Conservation (phyloP, 768 basidiomycete species). For the Suillus weaverae region DNA sequence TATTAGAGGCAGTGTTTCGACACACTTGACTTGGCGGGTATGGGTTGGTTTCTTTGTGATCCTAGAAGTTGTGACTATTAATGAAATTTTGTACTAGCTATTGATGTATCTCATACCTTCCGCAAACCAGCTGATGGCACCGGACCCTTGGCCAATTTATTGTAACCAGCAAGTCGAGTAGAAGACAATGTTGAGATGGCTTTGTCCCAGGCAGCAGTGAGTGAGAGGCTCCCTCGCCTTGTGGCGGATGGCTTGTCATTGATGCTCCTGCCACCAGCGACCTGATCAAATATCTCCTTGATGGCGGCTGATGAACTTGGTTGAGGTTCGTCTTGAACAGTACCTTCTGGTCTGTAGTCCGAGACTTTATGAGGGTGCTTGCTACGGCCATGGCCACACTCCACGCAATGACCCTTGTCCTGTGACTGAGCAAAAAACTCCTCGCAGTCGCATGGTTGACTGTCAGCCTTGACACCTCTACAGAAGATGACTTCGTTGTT, state of each 20-base stretch:
- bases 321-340: background rate
- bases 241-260: background rate
- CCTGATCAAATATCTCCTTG: background rate
- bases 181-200: background rate
- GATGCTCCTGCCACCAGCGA: background rate
- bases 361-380: background rate
- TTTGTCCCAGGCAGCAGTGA: background rate
- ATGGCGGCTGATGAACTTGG: background rate
- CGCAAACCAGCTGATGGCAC: background rate
- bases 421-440: too few species aligned
- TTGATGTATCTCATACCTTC: background rate
- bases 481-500: background rate
- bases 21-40: background rate
- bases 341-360: background rate
- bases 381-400: background rate
- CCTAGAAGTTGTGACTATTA: background rate
- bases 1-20: background rate
- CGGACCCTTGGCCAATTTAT: constrained; percentile 2
- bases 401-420: background rate
- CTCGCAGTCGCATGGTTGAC: background rate
- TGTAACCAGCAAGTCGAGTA: background rate
- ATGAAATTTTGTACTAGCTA: background rate
- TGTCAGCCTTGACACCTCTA: background rate
- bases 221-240: background rate
- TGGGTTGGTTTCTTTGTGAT: background rate